Evolutionary conservation across 345 rosid genomes (phyloP).

Genomic region (Jatropha curcas): DNA sequence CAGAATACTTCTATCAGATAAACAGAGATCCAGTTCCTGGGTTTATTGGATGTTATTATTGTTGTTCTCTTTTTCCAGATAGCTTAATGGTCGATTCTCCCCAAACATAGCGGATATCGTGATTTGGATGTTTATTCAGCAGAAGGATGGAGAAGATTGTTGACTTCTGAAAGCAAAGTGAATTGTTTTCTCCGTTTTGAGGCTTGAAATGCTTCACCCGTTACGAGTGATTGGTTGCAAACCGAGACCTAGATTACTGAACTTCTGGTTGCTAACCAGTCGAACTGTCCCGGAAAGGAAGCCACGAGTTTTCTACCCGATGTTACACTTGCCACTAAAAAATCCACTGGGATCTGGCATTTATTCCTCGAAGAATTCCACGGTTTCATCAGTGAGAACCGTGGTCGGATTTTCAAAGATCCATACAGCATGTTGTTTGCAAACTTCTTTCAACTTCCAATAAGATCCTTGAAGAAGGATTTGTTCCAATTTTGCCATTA

Average conservation of each 20-base stretch:
- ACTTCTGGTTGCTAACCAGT: conserved; percentile 86
- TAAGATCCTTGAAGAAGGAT: background rate
- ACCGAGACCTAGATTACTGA: conserved; percentile 83
- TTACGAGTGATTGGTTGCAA: conserved; percentile 64
- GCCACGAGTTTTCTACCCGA: conserved; percentile 92
- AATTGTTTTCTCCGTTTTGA: conserved; percentile 52
- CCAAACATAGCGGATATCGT: conserved; percentile 48
- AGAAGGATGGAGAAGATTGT: conserved; percentile 69
- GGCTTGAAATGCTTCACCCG: conserved; percentile 84
- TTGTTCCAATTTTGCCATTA: background rate
- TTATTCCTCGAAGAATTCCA: too few relatives aligned
- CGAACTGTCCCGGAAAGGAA: conserved; percentile 76
- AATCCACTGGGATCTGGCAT: conserved; percentile 74
- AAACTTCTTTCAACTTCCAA: conserved; percentile 3
- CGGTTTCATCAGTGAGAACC: too few relatives aligned
- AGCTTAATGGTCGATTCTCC: conserved; percentile 73
- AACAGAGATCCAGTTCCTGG: background rate
- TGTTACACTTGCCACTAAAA: conserved; percentile 67
- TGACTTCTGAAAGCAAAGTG: conserved; percentile 60
- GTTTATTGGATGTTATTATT: conserved; percentile 10
- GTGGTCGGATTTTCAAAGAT: conserved; percentile 11
- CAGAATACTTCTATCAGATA: background rate
- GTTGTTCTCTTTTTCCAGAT: conserved; percentile 43
- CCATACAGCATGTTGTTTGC: conserved; percentile 10
- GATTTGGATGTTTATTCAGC: conserved; percentile 84